Base-by-base conservation (phyloP, 768 basidiomycete genomes). In the Panaeolus papilionaceus region DNA sequence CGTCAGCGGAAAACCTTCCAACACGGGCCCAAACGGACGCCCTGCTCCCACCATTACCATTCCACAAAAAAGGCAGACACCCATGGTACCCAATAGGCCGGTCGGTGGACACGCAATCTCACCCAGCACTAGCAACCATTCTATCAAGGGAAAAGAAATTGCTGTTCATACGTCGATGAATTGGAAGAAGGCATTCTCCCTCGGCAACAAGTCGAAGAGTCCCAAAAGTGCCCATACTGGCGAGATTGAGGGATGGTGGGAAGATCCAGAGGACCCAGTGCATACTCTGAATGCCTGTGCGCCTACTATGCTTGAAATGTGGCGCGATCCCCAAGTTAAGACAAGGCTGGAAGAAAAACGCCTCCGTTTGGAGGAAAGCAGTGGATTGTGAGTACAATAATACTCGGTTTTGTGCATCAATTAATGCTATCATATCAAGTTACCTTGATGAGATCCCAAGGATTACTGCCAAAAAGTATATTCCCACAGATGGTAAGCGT, bases 161-260 rank as follows among this genome's bases (percentile, higher is more conserved):
- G 79, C 84, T 8, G 85, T 92, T 38, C 89, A 88, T 65, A 84
- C 86, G 61, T 86, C 87, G 4, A 83, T 77, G 18, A 89, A 90
- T 68, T 92, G 90, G 91, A 92, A 90, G 78, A 88, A 88, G 75
- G 79, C 86, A 0, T 89, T 92, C 71, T 79, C 85, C 49, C 81
- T 92, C 26, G 85, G 87, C 14, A 84, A 81, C 65, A 85, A 76
- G 73, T 85, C 87, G 49, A 89, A 87, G 78, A 89, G 88, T 73
- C 89, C 89, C 7, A 91, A 91, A 81, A 88, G 85, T 69, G 84
- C 86, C 33, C 86, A 90, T 75, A 86, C 91, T 37, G 88, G 89
- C 64, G 89, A 92, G 78, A 86, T 92, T 63, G 86, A 86, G 73
- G 90, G 90, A 38, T 93, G 92, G 92, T 92, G 92, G 92, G 92